A percentile compares a stretch with the other conserved stretches of the same genome.
These are phyloP conservation scores for Chamaenerion angustifolium DNA, from an alignment of 345 rosid species.

Conservation along the genomic window DNA sequence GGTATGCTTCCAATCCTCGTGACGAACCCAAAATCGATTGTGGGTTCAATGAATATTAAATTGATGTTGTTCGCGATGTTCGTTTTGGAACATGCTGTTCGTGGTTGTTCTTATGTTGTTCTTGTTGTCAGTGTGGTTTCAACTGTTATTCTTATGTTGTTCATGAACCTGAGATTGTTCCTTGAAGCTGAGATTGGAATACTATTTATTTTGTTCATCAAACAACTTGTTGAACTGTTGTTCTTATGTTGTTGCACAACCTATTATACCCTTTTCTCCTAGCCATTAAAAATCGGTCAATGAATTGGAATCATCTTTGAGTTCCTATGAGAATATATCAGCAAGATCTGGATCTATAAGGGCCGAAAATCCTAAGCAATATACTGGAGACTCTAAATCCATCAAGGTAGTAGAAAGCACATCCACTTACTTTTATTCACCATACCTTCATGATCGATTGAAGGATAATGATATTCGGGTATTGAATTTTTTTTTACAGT, in stretches of 20 bases:
- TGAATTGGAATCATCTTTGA: constrained; percentile 67
- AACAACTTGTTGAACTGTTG: no score
- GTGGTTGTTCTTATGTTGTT: no score
- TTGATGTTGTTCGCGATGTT: no score
- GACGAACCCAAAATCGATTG: no score
- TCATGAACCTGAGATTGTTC: no score
- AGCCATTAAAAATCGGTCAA: constrained; percentile 40
- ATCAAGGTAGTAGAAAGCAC: constrained; percentile 46
- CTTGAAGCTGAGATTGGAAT: no score
- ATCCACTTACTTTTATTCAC: constrained; percentile 82
- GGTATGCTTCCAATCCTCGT: no score
- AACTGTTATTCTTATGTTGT: no score
- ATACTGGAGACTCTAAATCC: constrained; percentile 59
- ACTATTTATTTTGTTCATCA: no score
- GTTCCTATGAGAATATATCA: constrained; percentile 38
- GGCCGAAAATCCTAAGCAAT: constrained; percentile 36
- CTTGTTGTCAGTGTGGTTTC: no score
- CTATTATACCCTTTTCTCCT: constrained; percentile 30
- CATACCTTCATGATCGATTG: constrained; percentile 78
- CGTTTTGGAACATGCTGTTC: no score
- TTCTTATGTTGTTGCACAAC: constrained; percentile 13
- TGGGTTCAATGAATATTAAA: no score
- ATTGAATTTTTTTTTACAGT: constrained; percentile 6
- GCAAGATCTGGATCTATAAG: constrained; percentile 33
- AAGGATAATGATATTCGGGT: constrained; percentile 87